These are phyloP conservation scores for Eucalyptus curtisii DNA, from an alignment of 345 rosid species.

Conservation along the genomic window DNA sequence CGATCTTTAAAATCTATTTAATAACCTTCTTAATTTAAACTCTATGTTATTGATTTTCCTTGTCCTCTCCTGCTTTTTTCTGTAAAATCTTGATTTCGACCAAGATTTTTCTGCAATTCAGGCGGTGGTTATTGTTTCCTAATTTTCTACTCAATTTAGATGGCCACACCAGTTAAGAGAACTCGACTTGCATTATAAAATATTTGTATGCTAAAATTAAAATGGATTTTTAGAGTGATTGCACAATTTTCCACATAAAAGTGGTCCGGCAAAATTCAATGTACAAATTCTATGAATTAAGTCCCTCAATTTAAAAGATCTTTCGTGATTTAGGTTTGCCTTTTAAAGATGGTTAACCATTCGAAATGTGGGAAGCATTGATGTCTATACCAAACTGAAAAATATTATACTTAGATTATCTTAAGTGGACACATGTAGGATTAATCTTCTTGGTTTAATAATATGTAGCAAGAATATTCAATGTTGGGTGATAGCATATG, in stretches of 20 bases:
- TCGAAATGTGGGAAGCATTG: background rate
- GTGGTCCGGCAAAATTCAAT: background rate
- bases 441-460: background rate
- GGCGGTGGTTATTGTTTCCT: background rate
- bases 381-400: background rate
- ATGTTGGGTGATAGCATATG: background rate
- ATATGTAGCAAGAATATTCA: background rate
- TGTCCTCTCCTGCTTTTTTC: background rate
- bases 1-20: too few relatives aligned
- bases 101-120: background rate
- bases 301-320: background rate
- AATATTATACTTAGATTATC: background rate
- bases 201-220: background rate
- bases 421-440: background rate
- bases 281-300: background rate
- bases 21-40: background rate
- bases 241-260: background rate
- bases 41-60: background rate
- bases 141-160: background rate
- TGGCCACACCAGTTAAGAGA: background rate
- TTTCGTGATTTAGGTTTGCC: background rate
- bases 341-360: background rate
- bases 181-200: background rate
- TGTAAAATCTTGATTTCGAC: too few relatives aligned
- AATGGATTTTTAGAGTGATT: background rate